phyloP scores from a whole-genome alignment of 768 basidiomycete genomes.

The Russula compacta region DNA sequence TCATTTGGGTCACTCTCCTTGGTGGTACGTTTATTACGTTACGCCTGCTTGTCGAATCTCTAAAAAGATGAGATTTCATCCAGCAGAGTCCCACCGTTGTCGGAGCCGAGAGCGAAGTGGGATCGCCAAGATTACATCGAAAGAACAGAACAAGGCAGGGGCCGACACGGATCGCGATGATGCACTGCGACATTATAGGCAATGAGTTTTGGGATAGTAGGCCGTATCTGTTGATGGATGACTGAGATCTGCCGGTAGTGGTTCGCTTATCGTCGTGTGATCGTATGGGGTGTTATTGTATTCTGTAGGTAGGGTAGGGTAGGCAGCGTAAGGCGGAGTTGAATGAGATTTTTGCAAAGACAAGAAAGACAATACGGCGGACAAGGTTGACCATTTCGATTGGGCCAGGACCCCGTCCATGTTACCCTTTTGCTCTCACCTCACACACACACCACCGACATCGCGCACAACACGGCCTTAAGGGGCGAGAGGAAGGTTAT shows the following conservation, averaged over 20 bases:
- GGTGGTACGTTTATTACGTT: neutral
- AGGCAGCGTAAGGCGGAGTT: constrained; percentile 5
- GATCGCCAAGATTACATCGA: neutral
- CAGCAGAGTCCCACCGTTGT: neutral
- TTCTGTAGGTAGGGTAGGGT: neutral
- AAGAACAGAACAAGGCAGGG: constrained; percentile 27
- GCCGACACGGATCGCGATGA: constrained; percentile 41
- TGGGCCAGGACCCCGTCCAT: neutral
- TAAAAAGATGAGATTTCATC: neutral
- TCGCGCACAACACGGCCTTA: neutral
- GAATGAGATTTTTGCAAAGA: neutral
- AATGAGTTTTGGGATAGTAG: constrained; percentile 70
- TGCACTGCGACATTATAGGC: constrained; percentile 80
- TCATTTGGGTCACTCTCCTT: neutral
- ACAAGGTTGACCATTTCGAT: constrained; percentile 2
- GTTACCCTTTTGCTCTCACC: neutral
- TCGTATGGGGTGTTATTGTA: too few species aligned
- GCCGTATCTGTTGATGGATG: constrained; percentile 39
- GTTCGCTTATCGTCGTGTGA: too few species aligned
- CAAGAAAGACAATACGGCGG: neutral
- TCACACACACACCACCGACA: neutral
- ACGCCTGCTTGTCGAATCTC: neutral
- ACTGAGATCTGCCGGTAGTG: constrained; percentile 20
- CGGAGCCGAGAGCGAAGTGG: neutral
- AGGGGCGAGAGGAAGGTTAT: neutral